Evolutionary conservation across 306 rosid genomes (phyloP), one percentile per base, ranked within the genome.

Genomic region (Biancaea sappan): DNA sequence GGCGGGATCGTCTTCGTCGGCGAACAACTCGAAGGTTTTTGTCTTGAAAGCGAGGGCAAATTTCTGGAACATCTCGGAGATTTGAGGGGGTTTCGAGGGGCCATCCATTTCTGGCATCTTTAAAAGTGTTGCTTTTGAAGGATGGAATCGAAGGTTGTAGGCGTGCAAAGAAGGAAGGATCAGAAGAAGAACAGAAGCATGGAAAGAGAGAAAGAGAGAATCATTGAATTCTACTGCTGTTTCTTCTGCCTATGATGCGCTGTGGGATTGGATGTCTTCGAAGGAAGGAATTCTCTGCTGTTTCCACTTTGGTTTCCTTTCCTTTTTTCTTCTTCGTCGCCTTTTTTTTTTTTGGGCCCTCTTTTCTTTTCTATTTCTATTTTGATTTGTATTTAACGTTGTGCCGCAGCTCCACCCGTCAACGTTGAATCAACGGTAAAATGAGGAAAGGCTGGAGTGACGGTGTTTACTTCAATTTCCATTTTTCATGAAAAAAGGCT

Each of bases 51-150:
- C 98, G 40, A 88, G 83, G 63, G 97, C 98, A 60, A 93, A 93
- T 74, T 93, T 93, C 86, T 86, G 92, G 52, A 93, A 86, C 98
- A 93, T 93, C 56, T 89, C 96, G 25, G 98, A 91, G 87, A 89
- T 88, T 90, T 91, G 98, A 2, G 98, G 98, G 56, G 96, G 82
- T 80, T 82, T 87, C 59, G 92, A 81, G 60, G 79, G 78, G 66
- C 85, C 82, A 25, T 91, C 92, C 44, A 87, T 80, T 79, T 91
- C 91, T 1, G 81, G 73, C 96, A 86, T 89, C 8, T 47, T 47
- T 47, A 4, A n/a, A n/a, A 0, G 52, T 7, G 34, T 22, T 52
- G 34, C 32, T 54, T 60, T 54, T 61, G 28, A 64, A 48, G 9
- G 10, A 4, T 24, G 32, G 77, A 77, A 69, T 8, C 22, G 12